A percentile compares a stretch with the other conserved stretches of the same genome.
phyloP scores from a whole-genome alignment of 225 moss, liverwort and hornwort species.

The Climacium dendroides region DNA sequence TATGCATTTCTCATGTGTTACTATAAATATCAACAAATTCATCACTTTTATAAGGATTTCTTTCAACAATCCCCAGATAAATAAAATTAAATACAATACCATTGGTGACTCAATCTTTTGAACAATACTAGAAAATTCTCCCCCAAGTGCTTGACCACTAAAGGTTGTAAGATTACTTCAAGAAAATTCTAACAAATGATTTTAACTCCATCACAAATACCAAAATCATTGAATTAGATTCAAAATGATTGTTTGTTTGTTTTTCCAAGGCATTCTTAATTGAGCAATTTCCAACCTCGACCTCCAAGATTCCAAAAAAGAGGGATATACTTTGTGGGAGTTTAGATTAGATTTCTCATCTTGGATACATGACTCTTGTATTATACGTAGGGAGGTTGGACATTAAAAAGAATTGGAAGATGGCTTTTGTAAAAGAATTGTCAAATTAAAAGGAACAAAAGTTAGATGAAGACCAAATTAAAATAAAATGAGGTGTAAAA shows the following conservation, averaged over 20 bases:
- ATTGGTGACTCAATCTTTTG: not conserved
- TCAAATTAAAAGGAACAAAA: no score
- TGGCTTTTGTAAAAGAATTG: not conserved
- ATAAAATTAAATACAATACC: not conserved
- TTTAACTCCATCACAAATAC: not conserved
- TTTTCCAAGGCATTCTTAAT: not conserved
- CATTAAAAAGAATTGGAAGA: no score
- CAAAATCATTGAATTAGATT: not conserved
- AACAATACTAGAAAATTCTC: rapidly evolving
- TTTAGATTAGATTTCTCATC: not conserved
- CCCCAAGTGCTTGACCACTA: rapidly evolving
- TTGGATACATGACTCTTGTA: no score
- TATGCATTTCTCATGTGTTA: not conserved
- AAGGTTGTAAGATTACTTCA: not conserved
- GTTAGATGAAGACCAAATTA: no score
- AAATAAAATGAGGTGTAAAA: no score
- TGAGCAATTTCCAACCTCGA: rapidly evolving
- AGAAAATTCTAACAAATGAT: not conserved
- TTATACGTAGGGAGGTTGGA: no score
- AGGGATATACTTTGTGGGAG: not conserved
- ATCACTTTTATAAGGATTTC: not conserved
- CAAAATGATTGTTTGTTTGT: rapidly evolving
- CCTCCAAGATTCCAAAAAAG: rapidly evolving
- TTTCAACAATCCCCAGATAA: not conserved
- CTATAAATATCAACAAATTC: not conserved